Percentiles rank a stretch among this genome's conserved stretches.
Conservation (phyloP, 164 flowering plant genomes). For the Cinnamomum micranthum region DNA sequence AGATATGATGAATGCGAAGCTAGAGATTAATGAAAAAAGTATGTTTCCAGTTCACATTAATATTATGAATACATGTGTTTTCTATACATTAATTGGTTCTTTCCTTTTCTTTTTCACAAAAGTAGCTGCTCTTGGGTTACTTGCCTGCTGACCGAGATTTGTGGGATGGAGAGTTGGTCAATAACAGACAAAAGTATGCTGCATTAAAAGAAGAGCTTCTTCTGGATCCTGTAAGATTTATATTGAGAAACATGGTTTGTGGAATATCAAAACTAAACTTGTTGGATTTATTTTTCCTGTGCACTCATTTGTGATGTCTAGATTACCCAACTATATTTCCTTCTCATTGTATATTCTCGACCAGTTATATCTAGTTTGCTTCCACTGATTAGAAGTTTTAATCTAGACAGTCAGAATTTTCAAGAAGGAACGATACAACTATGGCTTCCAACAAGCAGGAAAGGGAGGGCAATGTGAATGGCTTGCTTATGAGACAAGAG, state of each 20-base stretch:
- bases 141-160: slow-evolving; percentile 13
- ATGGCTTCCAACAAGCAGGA: not conserved
- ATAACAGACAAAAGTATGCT: slow-evolving; percentile 15
- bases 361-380: not conserved
- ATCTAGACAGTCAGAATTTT: slow-evolving; percentile 15
- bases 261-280: not conserved
- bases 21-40: not conserved
- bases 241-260: not conserved
- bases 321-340: not conserved
- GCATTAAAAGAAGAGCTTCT: slow-evolving; percentile 13
- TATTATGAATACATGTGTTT: not conserved
- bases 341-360: not conserved
- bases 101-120: not conserved
- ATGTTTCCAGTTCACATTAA: not conserved
- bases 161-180: slow-evolving; percentile 14
- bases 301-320: not conserved
- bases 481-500: slow-evolving; percentile 8
- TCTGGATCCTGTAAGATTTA: slow-evolving; percentile 14
- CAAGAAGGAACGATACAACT: slow-evolving; percentile 9
- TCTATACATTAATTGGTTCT: not conserved
- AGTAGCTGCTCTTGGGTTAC: slow-evolving; percentile 13
- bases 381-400: not conserved
- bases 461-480: slow-evolving; percentile 4
- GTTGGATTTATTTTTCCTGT: not conserved
- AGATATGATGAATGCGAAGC: no score